Evolutionary conservation across 441 rosid species (phyloP).

Genomic region (Brassica hybrid): DNA sequence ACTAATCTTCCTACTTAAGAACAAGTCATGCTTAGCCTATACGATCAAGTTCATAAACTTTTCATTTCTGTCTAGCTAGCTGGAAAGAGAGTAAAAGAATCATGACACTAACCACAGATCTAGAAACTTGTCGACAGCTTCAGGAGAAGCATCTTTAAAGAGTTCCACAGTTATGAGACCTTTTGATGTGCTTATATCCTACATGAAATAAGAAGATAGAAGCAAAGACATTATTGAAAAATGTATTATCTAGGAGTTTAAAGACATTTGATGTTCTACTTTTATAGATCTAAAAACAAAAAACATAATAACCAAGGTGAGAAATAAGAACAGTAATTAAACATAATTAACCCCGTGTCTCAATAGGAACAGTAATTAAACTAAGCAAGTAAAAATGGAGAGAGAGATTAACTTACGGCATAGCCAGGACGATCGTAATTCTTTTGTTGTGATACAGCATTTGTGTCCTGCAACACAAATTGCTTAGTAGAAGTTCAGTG

Average conservation of each 20-base stretch:
- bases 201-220: constrained; percentile 30
- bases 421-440: constrained; percentile 80
- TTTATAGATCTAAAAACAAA: neutral
- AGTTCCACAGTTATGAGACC: constrained; percentile 72
- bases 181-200: constrained; percentile 79
- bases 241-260: neutral
- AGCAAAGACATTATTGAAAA: constrained; percentile 13
- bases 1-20: neutral
- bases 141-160: constrained; percentile 71
- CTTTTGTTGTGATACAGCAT: constrained; percentile 52
- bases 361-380: neutral
- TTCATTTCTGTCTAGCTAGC: neutral
- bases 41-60: neutral
- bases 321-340: neutral
- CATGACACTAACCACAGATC: constrained; percentile 63
- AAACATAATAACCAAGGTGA: constrained; percentile 1
- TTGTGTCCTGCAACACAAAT: constrained; percentile 49
- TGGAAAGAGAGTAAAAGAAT: constrained; percentile 6
- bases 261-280: neutral
- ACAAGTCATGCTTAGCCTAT: constrained; percentile 1
- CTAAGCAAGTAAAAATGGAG: neutral
- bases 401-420: constrained; percentile 64
- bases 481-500: neutral
- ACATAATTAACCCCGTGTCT: neutral
- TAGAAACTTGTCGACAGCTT: constrained; percentile 78